Base-by-base conservation (phyloP, 2,329 filamentous ascomycete genomes). In the Aspergillus novoparasiticus region DNA sequence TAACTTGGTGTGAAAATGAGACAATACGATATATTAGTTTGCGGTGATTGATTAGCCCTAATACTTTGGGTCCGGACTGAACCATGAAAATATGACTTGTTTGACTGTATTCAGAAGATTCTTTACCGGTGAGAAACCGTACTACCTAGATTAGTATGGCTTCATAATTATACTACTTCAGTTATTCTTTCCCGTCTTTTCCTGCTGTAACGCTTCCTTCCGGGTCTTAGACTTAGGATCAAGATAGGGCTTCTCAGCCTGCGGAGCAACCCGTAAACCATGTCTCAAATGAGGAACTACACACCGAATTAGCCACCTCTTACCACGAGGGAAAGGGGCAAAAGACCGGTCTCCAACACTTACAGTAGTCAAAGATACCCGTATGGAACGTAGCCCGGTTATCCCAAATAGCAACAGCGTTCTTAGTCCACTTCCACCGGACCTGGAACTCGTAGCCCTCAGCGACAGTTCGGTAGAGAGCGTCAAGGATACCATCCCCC, bases 351-450 rank as follows among this genome's bases (percentile, higher is more conserved):
- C 14, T n/a, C 2, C 28, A 32, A n/a, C 6, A 61, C 59, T 51
- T 46, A 61, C 59, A 61, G 26, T 61, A 61, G 21, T 61, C 54
- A 43, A 61, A 61, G 28, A 61, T 61, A 3, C 59, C 60, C 2
- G 48, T 51, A 19, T 51, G 48, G 1, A 32, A 51, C 6, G 48
- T 51, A 2, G 60, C 55, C 4, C 53, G 43, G 19, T 61, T 61
- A 39, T 61, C 61, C 61, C 61, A 62, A 6, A 63, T 59, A 0
- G 58, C 61, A 2, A 66, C 64, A 2, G 59, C 61, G 28, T 64
- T 54, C 14, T 60, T 39, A 10, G 59, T 53, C 62, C 63, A 65
- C 32, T 63, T 60, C 28, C 61, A 59, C 19, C 64, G 64, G 11
- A 64, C 62, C 34, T 64, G 63, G 58, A 64, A 63, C 14, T 57